Base-by-base conservation (phyloP, 2,329 filamentous ascomycete genomes). In the Aspergillus sojae region DNA sequence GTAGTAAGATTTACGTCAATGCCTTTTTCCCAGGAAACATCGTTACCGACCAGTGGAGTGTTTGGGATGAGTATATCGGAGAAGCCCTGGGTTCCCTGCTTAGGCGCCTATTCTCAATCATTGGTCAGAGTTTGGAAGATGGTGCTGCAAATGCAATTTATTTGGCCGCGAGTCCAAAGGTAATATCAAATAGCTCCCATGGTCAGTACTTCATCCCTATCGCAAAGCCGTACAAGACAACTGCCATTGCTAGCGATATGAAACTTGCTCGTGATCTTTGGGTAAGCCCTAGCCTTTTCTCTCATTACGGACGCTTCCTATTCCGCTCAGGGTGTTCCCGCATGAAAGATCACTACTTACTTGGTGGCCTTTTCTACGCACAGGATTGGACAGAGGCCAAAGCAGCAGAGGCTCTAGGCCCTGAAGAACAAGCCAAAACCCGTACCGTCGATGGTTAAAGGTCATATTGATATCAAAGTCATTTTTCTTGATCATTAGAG, bases 161-260 rank as follows among this genome's bases (percentile, higher is more conserved):
- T 67, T 63, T 77, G 36, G 71, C 71, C 21, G 56, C 74, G 14
- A 73, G 70, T 60, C 56, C 54, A 1, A 68, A 72, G 16, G 66
- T 77, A 6, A 58, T 50, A 14, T 62, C 64, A 21, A 58, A 65
- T 21, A 58, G 70, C 12, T 39, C 67, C 19, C 70, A 70, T 36
- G 79, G 77, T 1, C 68, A 67, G 48, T 80, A 79, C 58, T 81
- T 79, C 57, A 72, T 78, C 50, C 78, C 79, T 10, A 71, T 79
- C 45, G 78, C 73, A 5, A 71, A 65, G n/a, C 61, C 65, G 39
- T 70, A 68, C 53, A 64, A 68, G 52, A 68, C 70, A 14, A 75
- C 71, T 50, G 48, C 52, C 26, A 60, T 72, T 54, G 71, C 70
- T 16, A 62, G 71, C 55, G 71, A 80, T 66, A 68, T 68, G 63